Evolutionary conservation across 176 grass and related monocot species (phyloP), one percentile per base, ranked within the genome.

Genomic region (Oryza coarctata): DNA sequence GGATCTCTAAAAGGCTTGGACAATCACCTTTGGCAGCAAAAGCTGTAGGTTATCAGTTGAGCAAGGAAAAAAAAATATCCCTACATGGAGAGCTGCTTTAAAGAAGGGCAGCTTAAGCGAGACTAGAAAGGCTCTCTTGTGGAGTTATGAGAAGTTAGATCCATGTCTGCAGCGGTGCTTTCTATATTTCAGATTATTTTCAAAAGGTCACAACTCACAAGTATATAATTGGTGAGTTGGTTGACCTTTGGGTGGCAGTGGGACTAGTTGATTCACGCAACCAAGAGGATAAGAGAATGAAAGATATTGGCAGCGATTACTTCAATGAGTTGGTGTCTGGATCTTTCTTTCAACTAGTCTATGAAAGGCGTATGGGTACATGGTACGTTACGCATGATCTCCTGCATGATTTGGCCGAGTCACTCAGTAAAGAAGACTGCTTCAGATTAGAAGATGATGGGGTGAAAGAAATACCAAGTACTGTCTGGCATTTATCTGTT

Each of bases 101-200:
- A 22, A 32, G 0, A 18, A 6, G 0, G 5, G 17, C 1, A 27
- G 20, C 0, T 27, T 82, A 18, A 36, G n/a, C 2, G 78, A 76
- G 3, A 36, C 78, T 0, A 76, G 0, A 17, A 68, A 3, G 0
- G 6, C 63, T 61, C 61, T 87, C 0, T 1, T 87, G 13, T 82
- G 85, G 85, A 87, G 85, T 60, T 87, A 69, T 5, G 18, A 69
- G 26, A 75, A 71, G 36, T 76, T 87, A 38, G 20, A 81, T 77
- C 36, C 63, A 26, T 0, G 7, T 28, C 1, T 87, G 1, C 85
- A 87, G 4, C 35, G 73, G 12, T 82, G 79, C 73, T 74, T 74
- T 63, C 3, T 31, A 0, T 66, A 75, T 20, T 75, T 11, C n/a
- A 71, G 52, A 22, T 64, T 85, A 34, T 85, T 85, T n/a, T 66